Evolutionary conservation across 2,329 filamentous ascomycete species (phyloP), one percentile per base, ranked within the genome.

Genomic region (Fusarium sp.): DNA sequence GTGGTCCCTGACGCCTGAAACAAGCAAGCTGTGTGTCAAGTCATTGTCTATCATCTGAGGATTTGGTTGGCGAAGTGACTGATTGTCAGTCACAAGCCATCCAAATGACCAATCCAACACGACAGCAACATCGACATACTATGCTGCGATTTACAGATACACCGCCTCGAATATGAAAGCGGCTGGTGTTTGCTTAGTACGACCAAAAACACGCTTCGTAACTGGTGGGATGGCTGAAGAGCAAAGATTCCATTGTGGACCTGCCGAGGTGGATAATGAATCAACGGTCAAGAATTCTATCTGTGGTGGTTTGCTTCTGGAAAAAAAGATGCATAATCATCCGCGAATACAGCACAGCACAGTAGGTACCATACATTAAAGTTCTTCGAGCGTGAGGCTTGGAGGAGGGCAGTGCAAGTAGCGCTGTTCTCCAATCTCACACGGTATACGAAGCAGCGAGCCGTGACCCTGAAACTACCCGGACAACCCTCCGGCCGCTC

Each of bases 221-320:
- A 67, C 69, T 72, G 69, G 69, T 44, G 37, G 66, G 60, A 63
- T 62, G 59, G 26, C 56, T 54, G 11, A 42, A 41, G 55, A 30
- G 41, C 27, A 54, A 64, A 56, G 50, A 61, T 46, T 65, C 30
- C 42, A 57, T 67, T 60, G 59, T 71, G 70, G 70, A 42, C 44
- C 54, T 27, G 30, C 40, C 26, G 59, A 57, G 52, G 45, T 23
- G 44, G 35, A 33, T 55, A 61, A 66, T 69, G 64, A 72, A 72
- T 71, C 60, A 71, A 62, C 38, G 52, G 52, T 56, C 41, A 56
- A 59, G 64, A 72, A 52, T 70, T 49, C 32, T 56, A 69, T 46
- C 32, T 59, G 69, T 71, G 69, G 69, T 65, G 69, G 69, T 32
- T 72, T 72, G 65, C 65, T 72, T 72, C 69, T 71, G 53, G 69